Percentiles rank a stretch among this genome's conserved stretches.
These are phyloP conservation scores for Micractinium conductrix DNA, from an alignment of 139 green algal species.

Conservation along the genomic window DNA sequence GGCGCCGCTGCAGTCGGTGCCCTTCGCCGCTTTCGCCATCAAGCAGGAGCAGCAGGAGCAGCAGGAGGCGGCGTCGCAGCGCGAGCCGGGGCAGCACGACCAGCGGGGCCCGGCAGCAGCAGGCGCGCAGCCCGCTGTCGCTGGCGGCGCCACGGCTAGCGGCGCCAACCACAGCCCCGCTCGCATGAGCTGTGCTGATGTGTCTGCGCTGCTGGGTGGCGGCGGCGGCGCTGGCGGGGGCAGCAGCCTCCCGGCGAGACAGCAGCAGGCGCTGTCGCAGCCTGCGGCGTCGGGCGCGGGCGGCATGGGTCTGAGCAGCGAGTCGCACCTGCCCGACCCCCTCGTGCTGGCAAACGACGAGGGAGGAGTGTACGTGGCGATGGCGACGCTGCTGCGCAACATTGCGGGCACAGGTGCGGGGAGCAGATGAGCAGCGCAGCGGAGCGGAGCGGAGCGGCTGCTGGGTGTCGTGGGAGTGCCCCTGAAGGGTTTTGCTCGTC, in stretches of 20 bases:
- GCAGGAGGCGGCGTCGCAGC: background rate
- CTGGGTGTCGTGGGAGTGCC: too few relatives aligned
- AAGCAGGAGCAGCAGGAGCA: conserved; percentile 12
- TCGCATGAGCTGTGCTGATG: conserved; percentile 21
- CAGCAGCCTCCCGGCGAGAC: too few relatives aligned
- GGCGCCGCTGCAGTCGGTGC: background rate
- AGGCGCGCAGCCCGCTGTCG: background rate
- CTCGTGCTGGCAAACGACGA: conserved; percentile 1
- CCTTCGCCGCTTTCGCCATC: background rate
- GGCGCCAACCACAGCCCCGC: conserved; percentile 6
- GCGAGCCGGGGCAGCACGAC: background rate
- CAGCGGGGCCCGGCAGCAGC: background rate
- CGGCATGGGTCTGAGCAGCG: background rate
- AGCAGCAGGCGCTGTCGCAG: conserved; percentile 2
- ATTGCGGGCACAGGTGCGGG: background rate
- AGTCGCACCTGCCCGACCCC: background rate
- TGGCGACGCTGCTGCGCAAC: background rate
- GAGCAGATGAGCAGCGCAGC: background rate
- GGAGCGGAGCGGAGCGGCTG: too few relatives aligned
- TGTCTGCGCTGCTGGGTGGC: background rate
- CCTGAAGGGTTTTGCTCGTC: too few relatives aligned
- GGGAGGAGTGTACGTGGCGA: background rate
- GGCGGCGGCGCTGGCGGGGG: background rate
- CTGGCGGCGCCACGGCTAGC: too few relatives aligned
- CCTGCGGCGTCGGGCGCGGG: background rate